Base-by-base conservation (phyloP, 768 basidiomycete genomes). In the Macrolepiota fuliginosa region DNA sequence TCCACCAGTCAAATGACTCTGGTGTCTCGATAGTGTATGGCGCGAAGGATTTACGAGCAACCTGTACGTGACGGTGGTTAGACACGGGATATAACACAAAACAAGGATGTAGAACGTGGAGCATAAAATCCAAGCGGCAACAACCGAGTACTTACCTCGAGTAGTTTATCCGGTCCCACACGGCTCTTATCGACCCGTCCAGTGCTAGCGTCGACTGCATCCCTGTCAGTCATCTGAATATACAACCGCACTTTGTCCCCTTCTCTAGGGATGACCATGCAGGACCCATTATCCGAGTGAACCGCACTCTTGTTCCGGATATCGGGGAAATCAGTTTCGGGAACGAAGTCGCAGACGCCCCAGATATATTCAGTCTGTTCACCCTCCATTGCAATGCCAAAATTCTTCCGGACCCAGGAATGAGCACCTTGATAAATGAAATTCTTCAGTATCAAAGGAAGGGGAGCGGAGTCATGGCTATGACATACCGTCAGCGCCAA, bases 311-410 rank as follows among this genome's bases (percentile, higher is more conserved):
- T 80, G 59, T 85, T 86, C 17, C 90, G 84, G 62, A 90, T 86
- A 69, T 92, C 90, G 0, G 91, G 91, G 62, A 92, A 90, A 68
- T 91, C 77, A 1, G 90, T 91, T n/a, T 86, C 80, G 0, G 87
- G 87, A 25, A 83, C 67, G 54, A 84, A 76, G 71, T 92, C 92
- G 19, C 92, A 73, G 2, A 94, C 92, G 2, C 92, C 92, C 92
- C 92, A 94, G 19, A 93, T 79, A 61, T 83, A 88, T 56, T 92
- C 87, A 74, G 77, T 80, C 63, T 90, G 87, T 70, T 92, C 90
- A 5, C 92, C 92, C 62, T 91, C 84, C 89, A 93, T 89, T 3
- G 74, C 68, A 54, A 93, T 87, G 9, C 79, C 77, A 9, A 91
- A 75, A 0, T 73, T 59, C 62, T 90, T 91, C 25, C 92, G 82